Percentiles rank a stretch among this genome's conserved stretches.
These are phyloP conservation scores for Claviceps maximensis DNA, from an alignment of 2,329 filamentous ascomycete species.

Conservation along the genomic window DNA sequence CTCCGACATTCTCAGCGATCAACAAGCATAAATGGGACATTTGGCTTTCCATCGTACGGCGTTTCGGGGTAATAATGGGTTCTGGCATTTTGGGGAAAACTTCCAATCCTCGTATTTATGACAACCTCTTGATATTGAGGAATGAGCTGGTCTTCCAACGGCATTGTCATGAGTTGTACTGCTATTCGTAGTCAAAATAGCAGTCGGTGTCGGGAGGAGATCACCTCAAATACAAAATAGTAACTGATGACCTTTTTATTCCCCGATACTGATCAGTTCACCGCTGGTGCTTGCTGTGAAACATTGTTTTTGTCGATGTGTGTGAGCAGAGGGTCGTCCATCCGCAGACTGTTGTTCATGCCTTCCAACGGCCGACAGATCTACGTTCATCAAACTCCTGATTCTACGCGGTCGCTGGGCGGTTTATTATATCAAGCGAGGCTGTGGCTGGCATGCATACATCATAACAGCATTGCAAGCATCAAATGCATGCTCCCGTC, in stretches of 20 bases:
- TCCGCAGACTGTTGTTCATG: background rate
- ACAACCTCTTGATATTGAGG: slow-evolving; percentile 14
- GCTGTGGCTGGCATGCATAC: background rate
- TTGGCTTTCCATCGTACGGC: slow-evolving; percentile 23
- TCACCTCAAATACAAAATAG: slow-evolving; percentile 10
- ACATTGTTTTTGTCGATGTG: background rate
- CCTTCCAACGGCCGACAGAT: background rate
- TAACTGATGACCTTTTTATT: slow-evolving; percentile 9
- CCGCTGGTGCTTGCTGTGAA: background rate
- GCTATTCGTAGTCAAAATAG: slow-evolving; percentile 1
- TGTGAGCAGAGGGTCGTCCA: background rate
- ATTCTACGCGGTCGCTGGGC: background rate
- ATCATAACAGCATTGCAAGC: background rate
- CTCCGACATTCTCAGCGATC: slow-evolving; percentile 88
- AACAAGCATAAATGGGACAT: slow-evolving; percentile 40
- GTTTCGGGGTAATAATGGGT: slow-evolving; percentile 28
- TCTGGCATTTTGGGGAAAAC: slow-evolving; percentile 21
- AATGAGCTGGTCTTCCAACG: background rate
- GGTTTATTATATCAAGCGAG: background rate
- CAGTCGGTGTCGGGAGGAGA: slow-evolving; percentile 2
- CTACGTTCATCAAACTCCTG: background rate
- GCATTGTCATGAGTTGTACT: slow-evolving; percentile 10
- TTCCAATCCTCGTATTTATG: slow-evolving; percentile 20
- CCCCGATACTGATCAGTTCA: background rate
- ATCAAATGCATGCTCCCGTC: background rate